Evolutionary conservation across 805 yeast species (phyloP).

Genomic region (Tetrapisispora phaffii): DNA sequence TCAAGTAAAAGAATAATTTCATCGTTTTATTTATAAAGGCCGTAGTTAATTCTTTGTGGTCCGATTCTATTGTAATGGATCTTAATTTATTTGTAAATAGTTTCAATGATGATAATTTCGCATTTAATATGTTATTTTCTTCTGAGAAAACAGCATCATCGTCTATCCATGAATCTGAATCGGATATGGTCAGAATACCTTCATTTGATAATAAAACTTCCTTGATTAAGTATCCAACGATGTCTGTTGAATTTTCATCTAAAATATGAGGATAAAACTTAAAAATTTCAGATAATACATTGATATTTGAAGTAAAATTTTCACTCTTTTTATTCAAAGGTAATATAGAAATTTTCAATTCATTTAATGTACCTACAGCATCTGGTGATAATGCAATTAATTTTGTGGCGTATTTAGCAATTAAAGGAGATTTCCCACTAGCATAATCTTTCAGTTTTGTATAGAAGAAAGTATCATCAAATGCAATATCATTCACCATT

Average conservation of each 20-base stretch:
- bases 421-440: constrained; percentile 43
- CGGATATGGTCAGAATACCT: constrained; percentile 22
- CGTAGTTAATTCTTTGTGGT: constrained; percentile 32
- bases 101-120: constrained; percentile 45
- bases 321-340: constrained; percentile 38
- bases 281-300: constrained; percentile 52
- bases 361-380: constrained; percentile 33
- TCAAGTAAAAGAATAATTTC: constrained; percentile 53
- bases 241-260: constrained; percentile 44
- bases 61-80: constrained; percentile 25
- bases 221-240: constrained; percentile 52
- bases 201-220: constrained; percentile 50
- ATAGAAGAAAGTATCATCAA: constrained; percentile 33
- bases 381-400: constrained; percentile 41
- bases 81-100: constrained; percentile 52
- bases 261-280: constrained; percentile 38
- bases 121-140: constrained; percentile 29
- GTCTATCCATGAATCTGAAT: constrained; percentile 38
- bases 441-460: constrained; percentile 40
- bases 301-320: constrained; percentile 43
- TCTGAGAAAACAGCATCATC: constrained; percentile 28
- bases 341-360: constrained; percentile 35
- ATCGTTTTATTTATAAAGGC: constrained; percentile 52
- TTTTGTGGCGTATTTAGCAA: constrained; percentile 57
- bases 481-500: constrained; percentile 39